A percentile compares a stretch with the other conserved stretches of the same genome.
These are phyloP conservation scores for Phlyctochytrium bullatum DNA, from an alignment of 192 early-diverging fungal genomes.

Conservation along the genomic window DNA sequence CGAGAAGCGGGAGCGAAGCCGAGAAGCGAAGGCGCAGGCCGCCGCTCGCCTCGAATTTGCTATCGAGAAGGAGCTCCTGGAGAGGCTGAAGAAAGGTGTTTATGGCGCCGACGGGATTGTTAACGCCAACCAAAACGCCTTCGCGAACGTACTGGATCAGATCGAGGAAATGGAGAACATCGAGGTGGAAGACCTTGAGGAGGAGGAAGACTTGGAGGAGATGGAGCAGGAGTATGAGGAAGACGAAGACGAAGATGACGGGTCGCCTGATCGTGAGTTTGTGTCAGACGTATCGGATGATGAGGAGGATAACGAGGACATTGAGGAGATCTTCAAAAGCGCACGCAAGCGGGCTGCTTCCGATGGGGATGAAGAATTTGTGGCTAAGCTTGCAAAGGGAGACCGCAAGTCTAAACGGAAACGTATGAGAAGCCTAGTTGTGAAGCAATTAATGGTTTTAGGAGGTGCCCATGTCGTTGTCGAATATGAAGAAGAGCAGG, in stretches of 20 bases:
- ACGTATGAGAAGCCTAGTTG: too few species aligned
- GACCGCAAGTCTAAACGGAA: too few species aligned
- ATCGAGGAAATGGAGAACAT: constrained; percentile 40
- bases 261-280: constrained; percentile 43
- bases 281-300: constrained; percentile 49
- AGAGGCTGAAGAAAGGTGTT: constrained; percentile 86
- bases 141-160: constrained; percentile 79
- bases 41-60: constrained; percentile 87
- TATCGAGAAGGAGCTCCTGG: constrained; percentile 95
- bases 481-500: constrained; percentile 41
- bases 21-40: constrained; percentile 87
- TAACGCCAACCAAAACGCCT: constrained; percentile 87
- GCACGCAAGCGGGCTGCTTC: too few species aligned
- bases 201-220: constrained; percentile 36
- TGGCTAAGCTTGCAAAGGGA: too few species aligned
- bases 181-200: constrained; percentile 39
- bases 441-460: constrained; percentile 2
- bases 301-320: constrained; percentile 22
- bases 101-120: constrained; percentile 92
- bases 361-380: too few species aligned
- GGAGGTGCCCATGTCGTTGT: constrained; percentile 19
- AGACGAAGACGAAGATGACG: constrained; percentile 38
- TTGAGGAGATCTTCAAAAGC: constrained; percentile 18
- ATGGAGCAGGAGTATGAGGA: constrained; percentile 39
- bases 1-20: constrained; percentile 78